These are phyloP conservation scores for Leucogyrophana mollusca DNA, from an alignment of 768 basidiomycete species.

Conservation along the genomic window DNA sequence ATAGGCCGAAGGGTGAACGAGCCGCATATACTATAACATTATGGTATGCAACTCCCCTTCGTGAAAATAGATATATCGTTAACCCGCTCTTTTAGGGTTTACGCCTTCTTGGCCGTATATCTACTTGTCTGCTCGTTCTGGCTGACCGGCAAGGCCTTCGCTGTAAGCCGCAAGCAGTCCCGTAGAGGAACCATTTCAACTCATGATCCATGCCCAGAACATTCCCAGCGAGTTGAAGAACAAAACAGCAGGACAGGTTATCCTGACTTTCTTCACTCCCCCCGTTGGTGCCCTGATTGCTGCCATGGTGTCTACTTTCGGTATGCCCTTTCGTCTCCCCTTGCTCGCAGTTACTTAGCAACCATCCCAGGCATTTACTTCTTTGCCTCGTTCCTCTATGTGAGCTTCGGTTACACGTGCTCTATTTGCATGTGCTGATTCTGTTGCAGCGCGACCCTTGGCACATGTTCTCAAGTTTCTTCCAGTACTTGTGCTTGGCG, in stretches of 20 bases:
- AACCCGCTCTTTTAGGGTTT: conserved; percentile 55
- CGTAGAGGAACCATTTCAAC: neutral
- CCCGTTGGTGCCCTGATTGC: conserved; percentile 82
- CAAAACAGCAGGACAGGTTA: conserved; percentile 47
- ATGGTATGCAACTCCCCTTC: conserved; percentile 44
- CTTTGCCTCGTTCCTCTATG: conserved; percentile 80
- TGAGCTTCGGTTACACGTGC: conserved; percentile 37
- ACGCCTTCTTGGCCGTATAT: conserved; percentile 80
- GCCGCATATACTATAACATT: conserved; percentile 67
- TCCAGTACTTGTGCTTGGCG: conserved; percentile 87
- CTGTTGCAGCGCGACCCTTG: conserved; percentile 83
- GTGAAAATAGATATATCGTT: neutral
- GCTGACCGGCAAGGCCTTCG: conserved; percentile 79
- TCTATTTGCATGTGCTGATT: conserved; percentile 6
- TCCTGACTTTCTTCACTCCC: conserved; percentile 65
- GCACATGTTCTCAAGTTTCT: conserved; percentile 96
- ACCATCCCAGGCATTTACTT: conserved; percentile 67
- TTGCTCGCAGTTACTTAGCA: conserved; percentile 9
- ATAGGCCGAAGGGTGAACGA: conserved; percentile 88
- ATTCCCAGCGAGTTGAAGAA: conserved; percentile 52
- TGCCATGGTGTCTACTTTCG: conserved; percentile 87
- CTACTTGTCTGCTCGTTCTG: conserved; percentile 85
- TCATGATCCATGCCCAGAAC: conserved; percentile 32
- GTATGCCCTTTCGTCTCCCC: conserved; percentile 33
- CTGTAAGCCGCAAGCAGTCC: conserved; percentile 39